Conservation (phyloP, 163 green algal genomes). For the Chlorella variabilis region DNA sequence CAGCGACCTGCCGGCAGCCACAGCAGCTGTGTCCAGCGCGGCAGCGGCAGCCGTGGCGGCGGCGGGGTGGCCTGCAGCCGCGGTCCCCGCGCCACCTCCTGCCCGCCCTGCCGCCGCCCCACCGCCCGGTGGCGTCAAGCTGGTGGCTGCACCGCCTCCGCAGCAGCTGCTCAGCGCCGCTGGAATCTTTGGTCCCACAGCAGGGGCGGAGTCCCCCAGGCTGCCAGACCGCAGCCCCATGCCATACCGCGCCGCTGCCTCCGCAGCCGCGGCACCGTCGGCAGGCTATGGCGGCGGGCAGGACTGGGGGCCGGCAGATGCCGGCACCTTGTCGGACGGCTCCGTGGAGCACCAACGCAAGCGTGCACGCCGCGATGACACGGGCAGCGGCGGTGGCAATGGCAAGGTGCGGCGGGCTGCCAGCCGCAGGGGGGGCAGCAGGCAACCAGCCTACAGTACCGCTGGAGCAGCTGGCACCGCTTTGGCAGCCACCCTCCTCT, state of each 20-base stretch:
- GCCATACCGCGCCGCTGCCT: not conserved
- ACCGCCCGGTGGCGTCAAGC: not conserved
- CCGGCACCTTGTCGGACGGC: not conserved
- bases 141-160: not conserved
- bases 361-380: slow-evolving; percentile 5
- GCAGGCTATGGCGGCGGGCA: too few species aligned
- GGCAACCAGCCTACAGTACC: too few species aligned
- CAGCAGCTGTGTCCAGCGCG: not conserved
- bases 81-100: not conserved
- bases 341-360: slow-evolving; percentile 15
- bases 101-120: too few species aligned
- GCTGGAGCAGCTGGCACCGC: too few species aligned
- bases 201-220: not conserved
- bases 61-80: not conserved
- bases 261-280: not conserved
- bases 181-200: not conserved
- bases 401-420: slow-evolving; percentile 18
- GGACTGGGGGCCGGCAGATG: slow-evolving; percentile 6
- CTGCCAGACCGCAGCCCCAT: not conserved
- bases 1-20: slow-evolving; percentile 10
- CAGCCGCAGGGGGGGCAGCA: too few species aligned
- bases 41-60: not conserved
- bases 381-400: not conserved
- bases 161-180: not conserved
- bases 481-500: too few species aligned